These are phyloP conservation scores for Aspergillus bertholletiae DNA, from an alignment of 495 filamentous ascomycete species.

Conservation along the genomic window DNA sequence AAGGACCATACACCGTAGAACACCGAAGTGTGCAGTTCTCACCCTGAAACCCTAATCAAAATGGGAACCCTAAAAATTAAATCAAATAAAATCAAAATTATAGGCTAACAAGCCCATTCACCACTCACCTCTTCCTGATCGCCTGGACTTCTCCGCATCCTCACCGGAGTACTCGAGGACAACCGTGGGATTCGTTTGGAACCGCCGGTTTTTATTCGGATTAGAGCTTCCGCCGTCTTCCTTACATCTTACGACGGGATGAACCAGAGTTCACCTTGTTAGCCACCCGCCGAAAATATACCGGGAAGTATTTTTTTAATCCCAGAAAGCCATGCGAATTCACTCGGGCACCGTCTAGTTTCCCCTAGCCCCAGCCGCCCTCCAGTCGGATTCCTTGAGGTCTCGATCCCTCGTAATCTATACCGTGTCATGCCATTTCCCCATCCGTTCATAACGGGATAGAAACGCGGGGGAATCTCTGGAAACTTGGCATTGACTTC, in stretches of 20 bases:
- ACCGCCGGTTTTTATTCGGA: not conserved
- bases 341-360: not conserved
- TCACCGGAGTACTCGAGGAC: not conserved
- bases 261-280: not conserved
- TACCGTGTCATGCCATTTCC: not conserved
- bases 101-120: not conserved
- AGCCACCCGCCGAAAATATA: not conserved
- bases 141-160: not conserved
- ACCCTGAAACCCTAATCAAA: not conserved
- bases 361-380: not conserved
- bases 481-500: not conserved
- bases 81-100: not conserved
- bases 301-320: not conserved
- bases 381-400: not conserved
- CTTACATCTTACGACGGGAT: not conserved
- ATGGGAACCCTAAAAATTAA: not conserved
- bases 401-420: too few species aligned
- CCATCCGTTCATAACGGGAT: not conserved
- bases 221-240: not conserved
- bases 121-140: not conserved
- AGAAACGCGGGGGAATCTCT: conserved; percentile 1
- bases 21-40: not conserved
- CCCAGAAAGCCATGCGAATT: not conserved
- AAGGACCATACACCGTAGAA: not conserved
- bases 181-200: not conserved